phyloP scores from a whole-genome alignment of 2,329 filamentous ascomycete species.

The Phyllosticta citriasiana region DNA sequence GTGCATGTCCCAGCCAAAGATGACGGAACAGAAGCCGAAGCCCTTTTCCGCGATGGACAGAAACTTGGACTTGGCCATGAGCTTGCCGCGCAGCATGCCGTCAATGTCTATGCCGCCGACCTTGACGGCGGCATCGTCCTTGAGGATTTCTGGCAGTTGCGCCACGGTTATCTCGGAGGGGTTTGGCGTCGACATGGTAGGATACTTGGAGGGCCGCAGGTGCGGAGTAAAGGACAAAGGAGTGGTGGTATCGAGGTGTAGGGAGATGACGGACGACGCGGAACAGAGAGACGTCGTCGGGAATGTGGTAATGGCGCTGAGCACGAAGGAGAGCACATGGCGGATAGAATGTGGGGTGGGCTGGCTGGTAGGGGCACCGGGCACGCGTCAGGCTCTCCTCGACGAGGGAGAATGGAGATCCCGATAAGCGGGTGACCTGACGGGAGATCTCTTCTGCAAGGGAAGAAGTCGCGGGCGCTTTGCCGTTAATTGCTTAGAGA shows the following conservation, averaged over 20 bases:
- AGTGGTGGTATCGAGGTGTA: background rate
- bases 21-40: slow-evolving; percentile 88
- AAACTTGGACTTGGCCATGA: slow-evolving; percentile 90
- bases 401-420: background rate
- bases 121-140: slow-evolving; percentile 69
- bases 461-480: background rate
- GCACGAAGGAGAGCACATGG: background rate
- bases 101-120: slow-evolving; percentile 82
- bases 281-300: background rate
- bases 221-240: background rate
- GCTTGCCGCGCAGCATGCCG: slow-evolving; percentile 77
- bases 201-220: background rate
- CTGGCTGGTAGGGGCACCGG: background rate
- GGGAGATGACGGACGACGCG: background rate
- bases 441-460: background rate
- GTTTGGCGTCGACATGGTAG: slow-evolving; percentile 17
- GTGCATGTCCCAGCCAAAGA: slow-evolving; percentile 97
- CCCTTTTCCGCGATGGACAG: slow-evolving; percentile 68
- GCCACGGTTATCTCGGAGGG: slow-evolving; percentile 47
- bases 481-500: background rate
- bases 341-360: background rate
- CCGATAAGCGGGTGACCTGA: background rate
- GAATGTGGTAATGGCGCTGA: background rate
- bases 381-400: background rate
- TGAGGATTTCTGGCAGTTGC: slow-evolving; percentile 55